These are phyloP conservation scores for Trichoderma pleuroti DNA, from an alignment of 2,329 filamentous ascomycete species.

Conservation along the genomic window DNA sequence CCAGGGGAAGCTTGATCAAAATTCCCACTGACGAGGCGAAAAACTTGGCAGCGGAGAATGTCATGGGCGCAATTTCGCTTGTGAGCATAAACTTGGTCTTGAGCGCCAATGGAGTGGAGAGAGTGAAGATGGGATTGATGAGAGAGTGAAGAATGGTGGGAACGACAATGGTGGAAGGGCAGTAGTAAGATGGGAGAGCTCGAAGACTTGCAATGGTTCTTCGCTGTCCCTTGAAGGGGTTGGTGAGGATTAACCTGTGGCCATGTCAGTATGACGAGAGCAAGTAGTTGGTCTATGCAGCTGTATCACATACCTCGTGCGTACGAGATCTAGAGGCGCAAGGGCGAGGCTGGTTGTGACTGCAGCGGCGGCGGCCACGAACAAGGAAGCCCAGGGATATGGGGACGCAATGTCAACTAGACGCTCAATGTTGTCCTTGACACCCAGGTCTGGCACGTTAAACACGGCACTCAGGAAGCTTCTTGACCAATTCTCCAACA, in stretches of 20 bases:
- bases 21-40: slow-evolving; percentile 75
- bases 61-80: slow-evolving; percentile 72
- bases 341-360: slow-evolving; percentile 75
- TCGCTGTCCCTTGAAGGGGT: slow-evolving; percentile 68
- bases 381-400: slow-evolving; percentile 76
- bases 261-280: slow-evolving; percentile 28
- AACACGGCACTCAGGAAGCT: slow-evolving; percentile 87
- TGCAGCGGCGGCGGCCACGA: slow-evolving; percentile 63
- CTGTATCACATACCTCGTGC: slow-evolving; percentile 55
- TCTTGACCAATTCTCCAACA: slow-evolving; percentile 87
- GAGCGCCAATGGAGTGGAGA: slow-evolving; percentile 79
- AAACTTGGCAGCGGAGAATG: slow-evolving; percentile 81
- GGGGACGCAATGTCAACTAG: slow-evolving; percentile 70
- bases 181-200: slow-evolving; percentile 72
- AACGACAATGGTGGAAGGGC: slow-evolving; percentile 65
- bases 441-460: slow-evolving; percentile 79
- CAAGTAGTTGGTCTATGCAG: background rate
- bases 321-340: slow-evolving; percentile 82
- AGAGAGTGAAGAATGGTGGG: slow-evolving; percentile 87
- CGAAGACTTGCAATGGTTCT: slow-evolving; percentile 76
- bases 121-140: slow-evolving; percentile 75
- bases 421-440: slow-evolving; percentile 74
- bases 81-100: slow-evolving; percentile 83
- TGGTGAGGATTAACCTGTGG: slow-evolving; percentile 75
- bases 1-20: slow-evolving; percentile 81